Evolutionary conservation across 2,329 filamentous ascomycete genomes (phyloP).

Genomic region (Tolypocladium paradoxum): DNA sequence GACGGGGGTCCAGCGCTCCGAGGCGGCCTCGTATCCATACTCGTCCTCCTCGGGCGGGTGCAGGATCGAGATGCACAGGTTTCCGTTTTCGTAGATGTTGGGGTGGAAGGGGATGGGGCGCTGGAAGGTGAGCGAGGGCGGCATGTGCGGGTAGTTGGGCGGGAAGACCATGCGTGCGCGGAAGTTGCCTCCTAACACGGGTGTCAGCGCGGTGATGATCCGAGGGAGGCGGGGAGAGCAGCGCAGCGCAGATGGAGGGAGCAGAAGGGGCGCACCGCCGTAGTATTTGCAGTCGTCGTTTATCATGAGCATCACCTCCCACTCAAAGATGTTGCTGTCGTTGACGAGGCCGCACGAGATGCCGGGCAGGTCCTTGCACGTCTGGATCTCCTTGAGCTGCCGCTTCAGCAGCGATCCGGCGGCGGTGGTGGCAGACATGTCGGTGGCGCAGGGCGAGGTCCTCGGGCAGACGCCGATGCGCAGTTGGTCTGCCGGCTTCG

Average conservation of each 20-base stretch:
- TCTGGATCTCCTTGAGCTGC: conserved; percentile 92
- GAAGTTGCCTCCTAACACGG: conserved; percentile 71
- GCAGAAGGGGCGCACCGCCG: conserved; percentile 51
- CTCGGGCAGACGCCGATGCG: background rate
- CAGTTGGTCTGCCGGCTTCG: background rate
- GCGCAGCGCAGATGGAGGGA: background rate
- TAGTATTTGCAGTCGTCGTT: conserved; percentile 90
- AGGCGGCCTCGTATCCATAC: conserved; percentile 83
- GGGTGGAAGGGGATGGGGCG: conserved; percentile 81
- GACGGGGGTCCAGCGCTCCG: conserved; percentile 89
- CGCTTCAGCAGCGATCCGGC: conserved; percentile 66
- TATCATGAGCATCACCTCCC: conserved; percentile 99
- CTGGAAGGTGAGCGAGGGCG: conserved; percentile 82
- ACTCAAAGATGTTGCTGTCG: conserved; percentile 85
- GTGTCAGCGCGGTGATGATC: background rate
- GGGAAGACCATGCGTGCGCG: conserved; percentile 78
- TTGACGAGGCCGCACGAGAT: conserved; percentile 86
- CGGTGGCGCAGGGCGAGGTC: conserved; percentile 5
- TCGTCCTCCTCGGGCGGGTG: conserved; percentile 91
- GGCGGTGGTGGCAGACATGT: conserved; percentile 37
- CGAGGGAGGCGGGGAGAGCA: conserved; percentile 4
- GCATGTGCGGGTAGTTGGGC: conserved; percentile 72
- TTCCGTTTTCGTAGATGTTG: conserved; percentile 80
- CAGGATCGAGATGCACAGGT: conserved; percentile 93
- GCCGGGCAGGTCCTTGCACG: conserved; percentile 79